Base-by-base conservation (phyloP, 805 yeast species). In the Citeromyces nyonsensis region DNA sequence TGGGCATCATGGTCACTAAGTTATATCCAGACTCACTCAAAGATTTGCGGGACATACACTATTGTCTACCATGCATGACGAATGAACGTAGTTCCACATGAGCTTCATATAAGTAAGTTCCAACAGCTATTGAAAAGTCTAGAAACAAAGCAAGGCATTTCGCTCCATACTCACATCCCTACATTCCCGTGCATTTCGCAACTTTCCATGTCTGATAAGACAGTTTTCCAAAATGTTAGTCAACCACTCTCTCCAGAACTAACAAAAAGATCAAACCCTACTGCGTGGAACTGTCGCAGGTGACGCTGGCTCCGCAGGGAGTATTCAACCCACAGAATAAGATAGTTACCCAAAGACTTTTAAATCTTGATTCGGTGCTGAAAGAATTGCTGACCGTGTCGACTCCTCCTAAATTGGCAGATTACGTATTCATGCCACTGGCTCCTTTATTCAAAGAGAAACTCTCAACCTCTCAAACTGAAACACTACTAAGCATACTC, bases 401-500 rank as follows among this genome's bases (percentile, higher is more conserved):
- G 25, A 14, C 10, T 1, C 53, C 69, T 0, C 39, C 55, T 1
- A 56, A 54, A 15, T 43, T 74, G 12, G 78, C 78, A 0, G 80
- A 75, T 38, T 73, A 74, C 36, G 58, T 75, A 1, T 73, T 73
- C 47, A 62, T 71, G 9, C 84, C 85, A 0, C 42, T 77, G 3
- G 62, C 72, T 1, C 63, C 64, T 34, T 44, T 77, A 6, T 48
- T 77, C 27, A 64, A 66, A 35, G 38, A 56, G 9, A 30, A 32
- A n/a, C 44, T 73, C 1, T 59, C 64, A 3, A 69, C 65, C 30
- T 40, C 59, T 1, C 69, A 61, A 30, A 51, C 61, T 2, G 73
- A 69, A 36, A 49, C 54, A 18, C 44, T 67, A 1, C 43, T 76
- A 7, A 48, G 55, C n/a, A 57, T 69, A 11, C 41, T 75, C 3